Evolutionary conservation across 179 eudicot genomes (phyloP), one percentile per base, ranked within the genome.

Genomic region (Spergularia azorica): DNA sequence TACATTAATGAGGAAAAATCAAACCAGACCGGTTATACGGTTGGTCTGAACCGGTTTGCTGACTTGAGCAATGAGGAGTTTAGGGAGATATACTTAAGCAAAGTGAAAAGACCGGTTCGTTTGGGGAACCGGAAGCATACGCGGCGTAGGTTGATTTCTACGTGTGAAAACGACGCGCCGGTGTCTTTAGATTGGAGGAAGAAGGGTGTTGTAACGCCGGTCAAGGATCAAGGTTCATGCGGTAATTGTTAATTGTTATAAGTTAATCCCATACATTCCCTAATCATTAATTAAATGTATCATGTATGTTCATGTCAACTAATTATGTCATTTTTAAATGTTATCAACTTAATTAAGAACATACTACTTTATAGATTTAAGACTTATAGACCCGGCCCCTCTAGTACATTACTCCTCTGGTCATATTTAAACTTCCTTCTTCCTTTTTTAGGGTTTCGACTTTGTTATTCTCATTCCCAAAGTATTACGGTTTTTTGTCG

Each of bases 51-150:
- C 82, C 86, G 82, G 84, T 90, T 92, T 67, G 90, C 94, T n/a
- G 97, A 90, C 83, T 52, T 92, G 84, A 90, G 91, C 63, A 88
- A 90, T 73, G 90, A 88, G 55, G 97, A 91, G 81, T 91, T 87
- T 50, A 83, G 73, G 77, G 75, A 79, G 66, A 77, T 10, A 57
- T 87, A 86, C 63, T 58, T 79, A 32, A 79, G 70, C 73, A 77
- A 63, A 55, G 36, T 38, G 75, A 70, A 43, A 7, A 26, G 48
- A 9, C 46, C 57, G 48, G 76, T 68, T 38, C 63, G 59, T 50
- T 18, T 77, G 51, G 39, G 59, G 59, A 59, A 59, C 13, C 64
- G 56, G 15, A 38, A 65, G 46, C 32, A 46, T 55, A 63, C 62
- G 67, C 32, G 32, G 70, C 56, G 1, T 5, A 8, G 64, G 76